These are phyloP conservation scores for Cunninghamia lanceolata DNA, from an alignment of 75 land plant species.

Conservation along the genomic window DNA sequence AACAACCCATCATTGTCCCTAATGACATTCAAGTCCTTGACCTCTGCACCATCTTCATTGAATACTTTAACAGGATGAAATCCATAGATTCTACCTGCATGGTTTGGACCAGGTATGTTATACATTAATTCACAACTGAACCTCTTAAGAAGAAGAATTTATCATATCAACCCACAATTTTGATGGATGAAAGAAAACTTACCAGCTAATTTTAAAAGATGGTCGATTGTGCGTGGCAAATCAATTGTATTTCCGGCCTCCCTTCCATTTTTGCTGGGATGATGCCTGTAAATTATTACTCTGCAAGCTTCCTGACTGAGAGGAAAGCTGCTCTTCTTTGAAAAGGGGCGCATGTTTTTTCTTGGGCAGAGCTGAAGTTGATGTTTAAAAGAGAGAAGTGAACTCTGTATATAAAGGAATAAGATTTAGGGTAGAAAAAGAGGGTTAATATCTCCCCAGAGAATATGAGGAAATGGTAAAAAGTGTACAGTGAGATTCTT, in stretches of 20 bases:
- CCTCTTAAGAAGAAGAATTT: background rate
- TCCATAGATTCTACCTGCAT: conserved; percentile 12
- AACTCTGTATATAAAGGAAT: too few relatives aligned
- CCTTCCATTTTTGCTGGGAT: background rate
- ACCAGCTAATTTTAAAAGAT: conserved; percentile 4
- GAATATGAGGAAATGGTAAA: too few relatives aligned
- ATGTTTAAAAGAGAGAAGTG: too few relatives aligned
- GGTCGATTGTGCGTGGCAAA: background rate
- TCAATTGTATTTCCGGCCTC: background rate
- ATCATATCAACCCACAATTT: background rate
- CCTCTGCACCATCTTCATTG: conserved; percentile 15
- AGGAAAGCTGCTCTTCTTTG: background rate
- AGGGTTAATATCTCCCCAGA: too few relatives aligned
- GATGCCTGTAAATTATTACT: conserved; percentile 8
- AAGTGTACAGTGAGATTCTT: too few relatives aligned
- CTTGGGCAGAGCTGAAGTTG: background rate
- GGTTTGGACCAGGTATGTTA: background rate
- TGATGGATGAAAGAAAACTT: background rate
- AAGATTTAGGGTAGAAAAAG: too few relatives aligned
- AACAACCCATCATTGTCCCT: conserved; percentile 14
- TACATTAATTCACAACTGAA: background rate
- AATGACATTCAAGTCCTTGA: conserved; percentile 10
- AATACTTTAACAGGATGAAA: conserved; percentile 17
- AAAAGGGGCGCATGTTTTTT: background rate
- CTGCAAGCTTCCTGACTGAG: background rate